Evolutionary conservation across 1,284 basidiomycete species (phyloP).

Genomic region (Marasmius oreades): DNA sequence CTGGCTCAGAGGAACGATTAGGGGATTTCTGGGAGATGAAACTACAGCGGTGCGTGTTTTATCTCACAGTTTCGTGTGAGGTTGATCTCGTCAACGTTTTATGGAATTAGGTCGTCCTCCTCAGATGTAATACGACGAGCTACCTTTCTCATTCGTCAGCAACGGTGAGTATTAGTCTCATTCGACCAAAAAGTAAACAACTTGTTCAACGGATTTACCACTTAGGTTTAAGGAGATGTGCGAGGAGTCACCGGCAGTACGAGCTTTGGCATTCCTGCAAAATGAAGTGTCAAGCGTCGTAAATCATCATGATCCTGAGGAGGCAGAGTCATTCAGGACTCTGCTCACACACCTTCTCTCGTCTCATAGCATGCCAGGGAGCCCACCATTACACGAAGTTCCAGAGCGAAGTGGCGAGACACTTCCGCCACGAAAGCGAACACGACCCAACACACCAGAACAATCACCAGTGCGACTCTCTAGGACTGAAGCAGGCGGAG

Average conservation of each 20-base stretch:
- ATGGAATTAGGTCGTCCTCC: slow-evolving; percentile 43
- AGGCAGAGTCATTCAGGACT: slow-evolving; percentile 59
- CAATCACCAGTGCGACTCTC: slow-evolving; percentile 22
- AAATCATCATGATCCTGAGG: slow-evolving; percentile 59
- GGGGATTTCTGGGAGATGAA: slow-evolving; percentile 78
- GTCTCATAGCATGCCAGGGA: slow-evolving; percentile 21
- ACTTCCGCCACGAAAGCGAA: slow-evolving; percentile 33
- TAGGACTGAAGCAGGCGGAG: neutral
- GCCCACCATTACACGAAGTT: slow-evolving; percentile 10
- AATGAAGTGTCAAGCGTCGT: slow-evolving; percentile 67
- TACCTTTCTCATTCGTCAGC: slow-evolving; percentile 58
- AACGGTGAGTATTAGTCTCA: slow-evolving; percentile 49
- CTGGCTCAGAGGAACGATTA: slow-evolving; percentile 34
- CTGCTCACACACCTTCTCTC: slow-evolving; percentile 67
- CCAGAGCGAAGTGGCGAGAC: slow-evolving; percentile 15
- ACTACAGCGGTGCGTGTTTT: slow-evolving; percentile 48
- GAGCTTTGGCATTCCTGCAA: slow-evolving; percentile 69
- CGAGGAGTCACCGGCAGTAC: slow-evolving; percentile 56
- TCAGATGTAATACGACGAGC: slow-evolving; percentile 60
- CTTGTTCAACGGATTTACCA: neutral
- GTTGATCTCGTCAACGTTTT: slow-evolving; percentile 7
- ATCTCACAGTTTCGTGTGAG: neutral
- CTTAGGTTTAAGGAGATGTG: slow-evolving; percentile 77
- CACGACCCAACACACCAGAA: slow-evolving; percentile 33
- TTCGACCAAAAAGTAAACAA: neutral